These are phyloP conservation scores for Arthrobotrys conoides DNA, from an alignment of 2,329 filamentous ascomycete genomes.

Conservation along the genomic window DNA sequence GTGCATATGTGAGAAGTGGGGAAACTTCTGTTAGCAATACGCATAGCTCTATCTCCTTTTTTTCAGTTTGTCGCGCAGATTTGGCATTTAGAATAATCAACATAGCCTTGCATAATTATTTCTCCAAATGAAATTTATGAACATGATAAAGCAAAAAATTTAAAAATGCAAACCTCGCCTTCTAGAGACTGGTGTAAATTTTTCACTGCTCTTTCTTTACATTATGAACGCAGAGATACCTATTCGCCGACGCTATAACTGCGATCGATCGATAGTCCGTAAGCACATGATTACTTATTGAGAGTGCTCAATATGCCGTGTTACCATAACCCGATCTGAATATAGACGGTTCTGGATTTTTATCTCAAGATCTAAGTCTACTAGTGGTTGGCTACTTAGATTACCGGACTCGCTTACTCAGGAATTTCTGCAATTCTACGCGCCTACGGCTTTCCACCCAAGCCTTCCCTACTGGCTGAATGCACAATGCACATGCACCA, in stretches of 20 bases:
- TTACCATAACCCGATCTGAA: not conserved
- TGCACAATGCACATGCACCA: slow-evolving; percentile 10
- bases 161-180: no score
- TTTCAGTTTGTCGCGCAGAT: not conserved
- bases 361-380: not conserved
- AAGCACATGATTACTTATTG: not conserved
- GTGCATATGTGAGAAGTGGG: not conserved
- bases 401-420: slow-evolving; percentile 5
- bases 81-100: not conserved
- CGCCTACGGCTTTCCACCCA: not conserved
- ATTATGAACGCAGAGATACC: not conserved
- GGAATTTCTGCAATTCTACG: slow-evolving; percentile 1
- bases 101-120: not conserved
- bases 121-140: not conserved
- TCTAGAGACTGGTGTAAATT: no score
- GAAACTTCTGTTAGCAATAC: not conserved
- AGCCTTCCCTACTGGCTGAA: slow-evolving; percentile 11
- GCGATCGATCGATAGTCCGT: not conserved
- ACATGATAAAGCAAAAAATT: no score
- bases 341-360: slow-evolving; percentile 10
- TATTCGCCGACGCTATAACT: not conserved
- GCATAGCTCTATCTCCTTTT: not conserved
- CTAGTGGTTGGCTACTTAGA: not conserved
- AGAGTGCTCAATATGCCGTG: not conserved
- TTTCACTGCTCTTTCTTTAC: no score